A percentile compares a stretch with the other conserved stretches of the same genome.
Evolutionary conservation across 2,329 filamentous ascomycete species (phyloP).

Genomic region (Ascochyta rabiei): DNA sequence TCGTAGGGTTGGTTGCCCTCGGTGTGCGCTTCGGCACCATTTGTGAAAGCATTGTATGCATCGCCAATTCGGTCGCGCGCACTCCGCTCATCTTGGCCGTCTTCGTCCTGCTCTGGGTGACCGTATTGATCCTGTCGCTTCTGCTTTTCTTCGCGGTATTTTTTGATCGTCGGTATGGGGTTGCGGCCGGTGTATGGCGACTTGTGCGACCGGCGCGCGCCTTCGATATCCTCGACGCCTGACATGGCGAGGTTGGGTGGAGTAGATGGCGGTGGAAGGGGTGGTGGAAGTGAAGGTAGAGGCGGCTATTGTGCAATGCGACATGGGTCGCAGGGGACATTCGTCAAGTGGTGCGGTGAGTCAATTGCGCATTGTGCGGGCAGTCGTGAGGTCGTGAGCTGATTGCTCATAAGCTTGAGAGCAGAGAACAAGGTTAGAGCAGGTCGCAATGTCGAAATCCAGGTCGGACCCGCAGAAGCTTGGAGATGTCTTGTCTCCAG

Average conservation of each 20-base stretch:
- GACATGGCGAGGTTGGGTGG: constrained; percentile 38
- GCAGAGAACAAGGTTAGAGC: constrained; percentile 21
- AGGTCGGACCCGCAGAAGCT: constrained; percentile 17
- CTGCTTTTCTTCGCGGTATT: constrained; percentile 55
- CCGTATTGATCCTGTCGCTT: constrained; percentile 46
- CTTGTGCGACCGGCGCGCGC: constrained; percentile 45
- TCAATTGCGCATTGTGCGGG: constrained; percentile 9
- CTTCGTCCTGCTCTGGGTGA: constrained; percentile 25
- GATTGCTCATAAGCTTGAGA: neutral
- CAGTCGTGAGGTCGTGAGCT: constrained; percentile 7
- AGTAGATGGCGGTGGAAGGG: neutral
- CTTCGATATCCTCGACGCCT: constrained; percentile 52
- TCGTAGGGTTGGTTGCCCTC: constrained; percentile 39
- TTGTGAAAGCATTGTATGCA: constrained; percentile 43
- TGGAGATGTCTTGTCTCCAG: constrained; percentile 16
- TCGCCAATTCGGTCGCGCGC: constrained; percentile 46
- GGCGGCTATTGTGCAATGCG: neutral
- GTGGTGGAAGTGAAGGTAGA: neutral
- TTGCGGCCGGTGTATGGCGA: constrained; percentile 53
- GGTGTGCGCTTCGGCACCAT: constrained; percentile 32
- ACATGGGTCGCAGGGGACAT: neutral
- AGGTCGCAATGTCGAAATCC: constrained; percentile 10
- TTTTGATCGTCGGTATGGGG: constrained; percentile 55
- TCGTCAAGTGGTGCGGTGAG: neutral
- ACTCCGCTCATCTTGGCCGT: constrained; percentile 33